Conservation (phyloP, 495 filamentous ascomycete genomes). For the Cudoniella acicularis region DNA sequence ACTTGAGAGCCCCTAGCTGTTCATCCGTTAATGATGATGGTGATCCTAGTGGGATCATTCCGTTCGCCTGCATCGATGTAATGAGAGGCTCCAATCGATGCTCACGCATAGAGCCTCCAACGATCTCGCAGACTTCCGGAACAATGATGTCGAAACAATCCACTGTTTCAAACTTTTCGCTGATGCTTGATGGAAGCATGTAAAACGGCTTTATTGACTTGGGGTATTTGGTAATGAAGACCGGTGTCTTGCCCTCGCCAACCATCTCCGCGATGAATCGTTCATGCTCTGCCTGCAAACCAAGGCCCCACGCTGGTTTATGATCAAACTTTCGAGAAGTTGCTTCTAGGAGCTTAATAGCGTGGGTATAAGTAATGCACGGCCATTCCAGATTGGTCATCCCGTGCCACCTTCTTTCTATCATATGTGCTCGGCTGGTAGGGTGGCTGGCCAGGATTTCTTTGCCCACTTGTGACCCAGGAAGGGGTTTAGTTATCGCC, state of each 20-base stretch:
- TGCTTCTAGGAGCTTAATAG: constrained; percentile 63
- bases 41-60: constrained; percentile 37
- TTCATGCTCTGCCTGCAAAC: constrained; percentile 90
- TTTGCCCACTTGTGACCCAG: constrained; percentile 44
- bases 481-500: constrained; percentile 52
- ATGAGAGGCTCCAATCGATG: constrained; percentile 70
- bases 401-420: too few relatives aligned
- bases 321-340: constrained; percentile 56
- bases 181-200: constrained; percentile 55
- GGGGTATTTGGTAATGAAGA: constrained; percentile 95
- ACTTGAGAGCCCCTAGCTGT: constrained; percentile 60
- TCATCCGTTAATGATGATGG: constrained; percentile 34
- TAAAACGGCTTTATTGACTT: constrained; percentile 89
- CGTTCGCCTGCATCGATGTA: constrained; percentile 66
- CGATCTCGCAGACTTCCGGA: constrained; percentile 84
- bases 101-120: constrained; percentile 90
- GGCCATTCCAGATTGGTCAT: constrained; percentile 54
- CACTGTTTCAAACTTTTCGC: constrained; percentile 49
- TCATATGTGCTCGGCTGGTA: too few relatives aligned
- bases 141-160: constrained; percentile 95
- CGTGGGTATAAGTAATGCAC: constrained; percentile 80
- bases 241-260: constrained; percentile 58
- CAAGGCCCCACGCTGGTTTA: constrained; percentile 63
- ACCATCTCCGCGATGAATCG: constrained; percentile 74
- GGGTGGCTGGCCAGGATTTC: constrained; percentile 56